Percentiles rank a stretch among this genome's conserved stretches.
These are phyloP conservation scores for Calonectria pteridis DNA, from an alignment of 2,329 filamentous ascomycete species.

Conservation along the genomic window DNA sequence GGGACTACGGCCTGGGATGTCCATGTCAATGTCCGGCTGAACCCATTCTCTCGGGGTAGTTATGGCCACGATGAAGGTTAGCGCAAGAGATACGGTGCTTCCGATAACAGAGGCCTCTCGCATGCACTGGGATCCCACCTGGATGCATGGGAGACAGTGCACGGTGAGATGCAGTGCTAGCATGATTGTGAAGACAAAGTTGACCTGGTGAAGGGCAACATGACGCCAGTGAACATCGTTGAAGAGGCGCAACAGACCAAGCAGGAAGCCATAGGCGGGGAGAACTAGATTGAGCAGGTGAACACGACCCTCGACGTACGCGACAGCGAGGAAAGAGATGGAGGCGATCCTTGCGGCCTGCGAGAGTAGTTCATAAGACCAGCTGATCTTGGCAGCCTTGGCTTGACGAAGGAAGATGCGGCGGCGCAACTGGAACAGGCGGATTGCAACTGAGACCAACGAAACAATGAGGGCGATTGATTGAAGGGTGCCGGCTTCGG, in stretches of 20 bases:
- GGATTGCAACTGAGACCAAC: conserved; percentile 49
- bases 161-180: conserved; percentile 52
- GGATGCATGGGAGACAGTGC: conserved; percentile 59
- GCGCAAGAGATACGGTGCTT: conserved; percentile 52
- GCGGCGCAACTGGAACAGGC: conserved; percentile 50
- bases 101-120: conserved; percentile 48
- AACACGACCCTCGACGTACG: conserved; percentile 48
- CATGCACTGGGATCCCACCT: conserved; percentile 49
- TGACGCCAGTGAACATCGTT: conserved; percentile 59
- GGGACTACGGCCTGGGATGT: conserved; percentile 53
- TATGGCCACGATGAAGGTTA: conserved; percentile 55
- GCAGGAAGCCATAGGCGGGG: conserved; percentile 56
- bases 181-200: conserved; percentile 56
- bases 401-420: conserved; percentile 39
- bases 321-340: conserved; percentile 54
- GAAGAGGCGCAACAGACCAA: conserved; percentile 59
- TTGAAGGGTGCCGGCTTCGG: conserved; percentile 57
- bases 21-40: conserved; percentile 56
- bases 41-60: conserved; percentile 64
- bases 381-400: conserved; percentile 55
- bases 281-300: conserved; percentile 54
- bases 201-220: conserved; percentile 62
- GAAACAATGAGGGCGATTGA: conserved; percentile 53
- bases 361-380: conserved; percentile 57
- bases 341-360: conserved; percentile 56